phyloP scores from a whole-genome alignment of 306 rosid genomes.

The Cyclanthera cordifolia region DNA sequence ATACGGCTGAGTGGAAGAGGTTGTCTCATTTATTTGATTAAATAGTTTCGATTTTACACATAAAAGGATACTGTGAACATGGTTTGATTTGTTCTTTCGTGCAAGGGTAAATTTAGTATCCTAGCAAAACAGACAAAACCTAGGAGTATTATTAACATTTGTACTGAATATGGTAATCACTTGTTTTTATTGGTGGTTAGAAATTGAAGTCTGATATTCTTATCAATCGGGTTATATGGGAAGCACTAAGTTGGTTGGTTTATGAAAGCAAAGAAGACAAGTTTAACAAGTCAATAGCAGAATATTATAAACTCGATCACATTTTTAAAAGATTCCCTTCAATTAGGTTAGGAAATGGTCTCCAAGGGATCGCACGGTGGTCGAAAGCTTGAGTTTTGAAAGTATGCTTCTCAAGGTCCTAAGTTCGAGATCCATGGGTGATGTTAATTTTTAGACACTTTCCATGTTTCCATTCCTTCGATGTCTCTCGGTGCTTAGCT shows the following conservation, averaged over 20 bases:
- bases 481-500: too few species aligned
- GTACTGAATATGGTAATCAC: neutral
- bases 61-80: neutral
- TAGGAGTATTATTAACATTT: neutral
- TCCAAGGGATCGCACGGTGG: too few species aligned
- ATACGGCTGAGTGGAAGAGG: constrained; percentile 87
- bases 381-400: too few species aligned
- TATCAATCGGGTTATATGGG: neutral
- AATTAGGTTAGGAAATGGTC: neutral
- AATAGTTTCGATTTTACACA: neutral
- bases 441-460: too few species aligned
- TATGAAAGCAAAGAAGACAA: neutral
- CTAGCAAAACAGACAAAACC: neutral
- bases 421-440: too few species aligned
- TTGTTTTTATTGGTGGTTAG: neutral
- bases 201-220: neutral
- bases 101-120: neutral
- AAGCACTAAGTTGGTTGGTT: neutral
- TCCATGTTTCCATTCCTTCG: too few species aligned
- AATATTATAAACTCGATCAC: neutral
- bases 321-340: neutral
- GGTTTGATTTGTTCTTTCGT: neutral
- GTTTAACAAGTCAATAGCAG: neutral
- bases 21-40: constrained; percentile 2
- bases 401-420: too few species aligned